These are phyloP conservation scores for Monosporascus sp. DNA, from an alignment of 2,329 filamentous ascomycete genomes.

Conservation along the genomic window DNA sequence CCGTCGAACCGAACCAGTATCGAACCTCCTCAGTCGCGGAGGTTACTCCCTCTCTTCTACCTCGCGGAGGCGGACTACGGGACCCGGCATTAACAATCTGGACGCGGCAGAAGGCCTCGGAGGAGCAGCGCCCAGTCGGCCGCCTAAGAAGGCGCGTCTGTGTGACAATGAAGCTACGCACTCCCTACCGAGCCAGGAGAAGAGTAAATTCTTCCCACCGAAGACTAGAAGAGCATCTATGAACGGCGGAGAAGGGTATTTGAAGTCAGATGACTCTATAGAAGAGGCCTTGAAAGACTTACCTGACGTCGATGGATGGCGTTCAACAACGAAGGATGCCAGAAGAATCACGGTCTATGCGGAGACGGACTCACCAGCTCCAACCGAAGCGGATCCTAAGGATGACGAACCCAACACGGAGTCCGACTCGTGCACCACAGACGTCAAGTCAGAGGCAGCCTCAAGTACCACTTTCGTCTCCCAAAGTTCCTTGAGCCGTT, in stretches of 20 bases:
- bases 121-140: slow-evolving; percentile 25
- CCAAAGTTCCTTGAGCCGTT: slow-evolving; percentile 28
- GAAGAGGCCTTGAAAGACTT: slow-evolving; percentile 48
- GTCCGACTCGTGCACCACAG: background rate
- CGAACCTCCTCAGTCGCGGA: slow-evolving; percentile 33
- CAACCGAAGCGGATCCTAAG: slow-evolving; percentile 9
- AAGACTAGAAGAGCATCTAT: slow-evolving; percentile 19
- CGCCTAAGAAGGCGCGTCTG: slow-evolving; percentile 53
- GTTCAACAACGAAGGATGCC: slow-evolving; percentile 27
- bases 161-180: slow-evolving; percentile 38
- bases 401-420: slow-evolving; percentile 11
- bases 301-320: slow-evolving; percentile 48
- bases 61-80: slow-evolving; percentile 22
- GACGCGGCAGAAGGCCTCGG: slow-evolving; percentile 8
- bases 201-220: slow-evolving; percentile 50
- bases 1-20: slow-evolving; percentile 48
- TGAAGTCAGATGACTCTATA: slow-evolving; percentile 53
- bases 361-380: slow-evolving; percentile 28
- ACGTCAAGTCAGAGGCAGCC: background rate
- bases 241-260: slow-evolving; percentile 34
- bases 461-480: slow-evolving; percentile 18
- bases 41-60: slow-evolving; percentile 19
- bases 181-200: slow-evolving; percentile 29
- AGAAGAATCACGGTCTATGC: slow-evolving; percentile 41
- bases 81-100: background rate